These are phyloP conservation scores for Xylaria flabelliformis DNA, from an alignment of 495 filamentous ascomycete genomes.

Conservation along the genomic window DNA sequence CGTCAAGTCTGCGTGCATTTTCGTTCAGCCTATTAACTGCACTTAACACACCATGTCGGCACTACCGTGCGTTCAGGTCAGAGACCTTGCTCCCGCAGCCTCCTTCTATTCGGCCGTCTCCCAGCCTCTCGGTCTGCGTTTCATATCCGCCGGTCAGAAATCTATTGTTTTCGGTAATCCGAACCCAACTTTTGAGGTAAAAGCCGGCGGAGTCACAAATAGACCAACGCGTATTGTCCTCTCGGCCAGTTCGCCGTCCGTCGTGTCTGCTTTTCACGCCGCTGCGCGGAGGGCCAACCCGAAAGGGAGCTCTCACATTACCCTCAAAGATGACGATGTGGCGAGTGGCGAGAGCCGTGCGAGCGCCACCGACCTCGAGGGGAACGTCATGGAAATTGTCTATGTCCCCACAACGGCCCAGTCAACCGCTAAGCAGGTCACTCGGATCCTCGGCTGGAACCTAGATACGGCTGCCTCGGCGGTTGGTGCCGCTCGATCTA, in stretches of 20 bases:
- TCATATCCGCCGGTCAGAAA: conserved; percentile 53
- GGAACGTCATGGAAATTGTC: conserved; percentile 58
- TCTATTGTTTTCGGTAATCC: conserved; percentile 45
- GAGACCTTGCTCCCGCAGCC: conserved; percentile 75
- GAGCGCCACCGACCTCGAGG: conserved; percentile 55
- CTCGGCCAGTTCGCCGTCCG: conserved; percentile 47
- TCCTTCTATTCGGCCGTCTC: conserved; percentile 82
- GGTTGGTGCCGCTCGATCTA: conserved; percentile 31
- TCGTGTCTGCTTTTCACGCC: conserved; percentile 52
- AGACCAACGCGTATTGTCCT: conserved; percentile 48
- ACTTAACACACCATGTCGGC: conserved; percentile 33
- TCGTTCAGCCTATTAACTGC: neutral
- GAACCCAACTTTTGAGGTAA: conserved; percentile 49
- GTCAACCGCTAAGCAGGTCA: conserved; percentile 50
- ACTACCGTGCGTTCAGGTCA: conserved; percentile 63
- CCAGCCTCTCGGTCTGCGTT: conserved; percentile 77
- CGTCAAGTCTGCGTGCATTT: conserved; percentile 3
- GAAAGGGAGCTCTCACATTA: conserved; percentile 26
- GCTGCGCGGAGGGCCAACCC: conserved; percentile 51
- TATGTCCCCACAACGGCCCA: conserved; percentile 42
- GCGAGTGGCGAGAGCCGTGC: conserved; percentile 41
- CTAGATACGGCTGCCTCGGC: conserved; percentile 47
- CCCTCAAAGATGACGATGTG: conserved; percentile 27
- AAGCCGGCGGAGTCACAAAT: conserved; percentile 37
- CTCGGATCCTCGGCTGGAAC: conserved; percentile 58